Conservation (phyloP, 768 basidiomycete genomes). For the Suillus fuscotomentosus region DNA sequence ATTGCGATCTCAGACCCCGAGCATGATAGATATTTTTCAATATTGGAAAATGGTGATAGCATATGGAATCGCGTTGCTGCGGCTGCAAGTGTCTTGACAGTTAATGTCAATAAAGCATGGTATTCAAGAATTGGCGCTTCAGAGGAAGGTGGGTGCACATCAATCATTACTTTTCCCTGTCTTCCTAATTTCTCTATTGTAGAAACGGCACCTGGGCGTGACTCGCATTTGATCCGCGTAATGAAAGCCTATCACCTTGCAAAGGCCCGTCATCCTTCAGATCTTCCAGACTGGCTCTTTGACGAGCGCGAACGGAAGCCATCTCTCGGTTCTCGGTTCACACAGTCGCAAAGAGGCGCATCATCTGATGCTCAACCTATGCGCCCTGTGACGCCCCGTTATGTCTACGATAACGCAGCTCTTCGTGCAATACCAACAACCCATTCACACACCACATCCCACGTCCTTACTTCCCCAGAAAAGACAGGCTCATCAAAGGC, state of each 20-base stretch:
- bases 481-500: slow-evolving; percentile 33
- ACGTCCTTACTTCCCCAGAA: slow-evolving; percentile 16
- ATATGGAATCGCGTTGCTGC: slow-evolving; percentile 62
- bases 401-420: slow-evolving; percentile 37
- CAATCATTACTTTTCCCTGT: slow-evolving; percentile 2
- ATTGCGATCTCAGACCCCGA: neutral
- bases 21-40: neutral
- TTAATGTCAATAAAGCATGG: slow-evolving; percentile 61
- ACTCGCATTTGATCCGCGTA: slow-evolving; percentile 58
- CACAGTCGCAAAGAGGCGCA: neutral
- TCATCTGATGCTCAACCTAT: slow-evolving; percentile 13
- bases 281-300: slow-evolving; percentile 69
- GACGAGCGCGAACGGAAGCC: slow-evolving; percentile 50
- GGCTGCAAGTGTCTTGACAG: slow-evolving; percentile 46
- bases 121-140: slow-evolving; percentile 38
- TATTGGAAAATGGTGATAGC: slow-evolving; percentile 39
- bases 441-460: neutral
- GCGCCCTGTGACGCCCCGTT: slow-evolving; percentile 31
- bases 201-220: slow-evolving; percentile 54
- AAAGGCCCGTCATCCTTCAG: slow-evolving; percentile 53
- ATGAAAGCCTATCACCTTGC: slow-evolving; percentile 69
- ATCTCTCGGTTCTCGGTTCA: slow-evolving; percentile 13
- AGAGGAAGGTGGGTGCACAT: slow-evolving; percentile 41
- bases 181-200: neutral
- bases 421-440: slow-evolving; percentile 4